phyloP scores from a whole-genome alignment of 352 stramenopile genomes.

The Globisporangium takayamanum region DNA sequence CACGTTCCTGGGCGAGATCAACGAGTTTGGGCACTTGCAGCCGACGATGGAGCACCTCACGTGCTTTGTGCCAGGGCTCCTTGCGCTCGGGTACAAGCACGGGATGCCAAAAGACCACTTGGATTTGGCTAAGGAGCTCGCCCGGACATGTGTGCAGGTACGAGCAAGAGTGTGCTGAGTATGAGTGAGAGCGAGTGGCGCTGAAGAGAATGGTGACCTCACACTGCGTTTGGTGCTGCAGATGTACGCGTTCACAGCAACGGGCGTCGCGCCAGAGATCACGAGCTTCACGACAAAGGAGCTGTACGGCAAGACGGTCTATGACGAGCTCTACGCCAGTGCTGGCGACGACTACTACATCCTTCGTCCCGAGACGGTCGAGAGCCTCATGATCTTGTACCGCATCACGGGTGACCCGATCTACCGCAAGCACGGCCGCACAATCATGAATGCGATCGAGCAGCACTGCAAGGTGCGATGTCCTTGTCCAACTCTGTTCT shows the following conservation, averaged over 20 bases:
- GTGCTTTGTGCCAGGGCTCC: conserved; percentile 83
- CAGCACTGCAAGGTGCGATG: conserved; percentile 45
- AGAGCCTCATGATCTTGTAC: conserved; percentile 88
- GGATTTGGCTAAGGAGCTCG: conserved; percentile 60
- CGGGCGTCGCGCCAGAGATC: conserved; percentile 68
- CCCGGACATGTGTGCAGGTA: conserved; percentile 67
- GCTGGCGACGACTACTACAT: conserved; percentile 48
- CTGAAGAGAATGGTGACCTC: background rate
- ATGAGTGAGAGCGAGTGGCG: background rate
- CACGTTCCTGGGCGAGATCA: conserved; percentile 39
- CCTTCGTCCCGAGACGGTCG: conserved; percentile 83
- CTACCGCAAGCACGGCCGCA: conserved; percentile 72
- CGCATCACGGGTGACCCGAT: conserved; percentile 74
- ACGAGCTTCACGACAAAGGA: conserved; percentile 43
- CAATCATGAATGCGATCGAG: conserved; percentile 78
- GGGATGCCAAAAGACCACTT: conserved; percentile 52
- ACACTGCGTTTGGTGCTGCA: conserved; percentile 3
- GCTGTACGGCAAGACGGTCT: conserved; percentile 2
- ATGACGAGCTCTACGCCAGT: conserved; percentile 16
- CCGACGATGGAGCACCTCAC: conserved; percentile 79
- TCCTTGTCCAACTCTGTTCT: background rate
- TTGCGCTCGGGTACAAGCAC: conserved; percentile 59
- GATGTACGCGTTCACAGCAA: conserved; percentile 64
- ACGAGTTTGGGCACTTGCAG: conserved; percentile 17
- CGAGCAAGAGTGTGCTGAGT: background rate